Evolutionary conservation across 2,329 filamentous ascomycete genomes (phyloP).

Genomic region (Teratosphaeria gauchensis): DNA sequence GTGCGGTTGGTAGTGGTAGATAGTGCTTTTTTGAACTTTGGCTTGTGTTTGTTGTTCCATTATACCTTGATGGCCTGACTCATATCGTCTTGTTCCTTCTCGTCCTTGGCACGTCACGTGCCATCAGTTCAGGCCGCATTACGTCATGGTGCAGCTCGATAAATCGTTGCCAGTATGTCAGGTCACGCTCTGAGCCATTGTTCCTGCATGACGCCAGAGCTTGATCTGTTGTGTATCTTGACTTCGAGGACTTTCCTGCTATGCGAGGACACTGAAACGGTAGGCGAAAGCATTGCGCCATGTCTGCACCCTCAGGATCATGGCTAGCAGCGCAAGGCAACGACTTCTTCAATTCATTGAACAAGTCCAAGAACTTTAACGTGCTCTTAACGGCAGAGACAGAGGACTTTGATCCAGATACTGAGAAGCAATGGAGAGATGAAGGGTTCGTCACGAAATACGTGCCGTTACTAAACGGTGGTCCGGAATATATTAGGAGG

Average conservation of each 20-base stretch:
- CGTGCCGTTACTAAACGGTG: constrained; percentile 42
- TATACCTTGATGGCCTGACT: neutral
- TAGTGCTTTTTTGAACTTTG: constrained; percentile 12
- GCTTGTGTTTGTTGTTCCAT: constrained; percentile 9
- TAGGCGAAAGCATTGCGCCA: neutral
- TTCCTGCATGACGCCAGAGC: neutral
- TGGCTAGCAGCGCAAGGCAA: constrained; percentile 12
- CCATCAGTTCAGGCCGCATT: neutral
- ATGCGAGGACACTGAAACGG: neutral
- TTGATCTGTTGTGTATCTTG: neutral
- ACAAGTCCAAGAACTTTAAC: constrained; percentile 33
- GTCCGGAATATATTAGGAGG: constrained; percentile 36
- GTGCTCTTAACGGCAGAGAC: constrained; percentile 44
- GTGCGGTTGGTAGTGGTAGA: constrained; percentile 18
- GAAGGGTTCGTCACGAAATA: constrained; percentile 54
- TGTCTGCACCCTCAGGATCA: neutral
- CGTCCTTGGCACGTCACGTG: neutral
- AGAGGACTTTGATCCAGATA: constrained; percentile 47
- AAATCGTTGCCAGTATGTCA: neutral
- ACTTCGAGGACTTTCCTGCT: neutral
- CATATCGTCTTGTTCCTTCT: neutral
- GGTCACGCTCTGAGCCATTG: neutral
- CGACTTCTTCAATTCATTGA: constrained; percentile 27
- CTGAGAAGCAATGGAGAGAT: constrained; percentile 45
- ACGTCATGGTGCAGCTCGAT: neutral